Evolutionary conservation across 2,329 filamentous ascomycete genomes (phyloP).

Genomic region (Tolypocladium cylindrosporum): DNA sequence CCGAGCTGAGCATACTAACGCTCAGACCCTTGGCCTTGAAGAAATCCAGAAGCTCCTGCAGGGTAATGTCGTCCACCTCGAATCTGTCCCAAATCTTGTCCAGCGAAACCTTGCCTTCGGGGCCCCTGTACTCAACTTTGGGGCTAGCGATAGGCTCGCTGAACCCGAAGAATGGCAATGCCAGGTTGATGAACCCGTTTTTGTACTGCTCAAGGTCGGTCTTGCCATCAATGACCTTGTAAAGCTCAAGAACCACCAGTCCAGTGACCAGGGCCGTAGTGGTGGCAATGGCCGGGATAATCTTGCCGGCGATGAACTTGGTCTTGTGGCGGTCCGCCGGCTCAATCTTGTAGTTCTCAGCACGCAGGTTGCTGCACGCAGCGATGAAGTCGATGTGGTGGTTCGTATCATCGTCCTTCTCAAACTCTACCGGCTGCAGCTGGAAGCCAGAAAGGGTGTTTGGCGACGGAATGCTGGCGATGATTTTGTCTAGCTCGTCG

Average conservation of each 20-base stretch:
- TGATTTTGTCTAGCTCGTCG: constrained; percentile 64
- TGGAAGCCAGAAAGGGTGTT: constrained; percentile 81
- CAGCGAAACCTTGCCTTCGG: constrained; percentile 67
- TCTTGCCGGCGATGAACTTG: constrained; percentile 99
- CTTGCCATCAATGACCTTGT: constrained; percentile 95
- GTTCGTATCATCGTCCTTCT: constrained; percentile 98
- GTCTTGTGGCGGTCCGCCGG: constrained; percentile 92
- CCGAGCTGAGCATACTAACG: constrained; percentile 93
- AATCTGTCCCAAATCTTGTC: constrained; percentile 99
- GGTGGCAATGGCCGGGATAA: constrained; percentile 96
- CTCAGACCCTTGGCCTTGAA: constrained; percentile 74
- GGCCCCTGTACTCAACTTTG: constrained; percentile 81
- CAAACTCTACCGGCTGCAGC: constrained; percentile 85
- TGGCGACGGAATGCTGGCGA: constrained; percentile 63
- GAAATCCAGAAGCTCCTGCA: constrained; percentile 71
- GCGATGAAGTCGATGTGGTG: constrained; percentile 99
- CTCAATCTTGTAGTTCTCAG: constrained; percentile 96
- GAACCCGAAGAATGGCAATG: constrained; percentile 95
- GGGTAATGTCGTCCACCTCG: constrained; percentile 75
- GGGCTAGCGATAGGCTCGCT: constrained; percentile 91
- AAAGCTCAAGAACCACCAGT: constrained; percentile 83
- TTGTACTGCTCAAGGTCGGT: constrained; percentile 97
- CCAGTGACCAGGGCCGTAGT: constrained; percentile 94
- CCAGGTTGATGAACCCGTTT: constrained; percentile 96
- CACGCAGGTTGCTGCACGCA: constrained; percentile 88